Evolutionary conservation across 495 filamentous ascomycete genomes (phyloP).

Genomic region (Trichoderma reesei): DNA sequence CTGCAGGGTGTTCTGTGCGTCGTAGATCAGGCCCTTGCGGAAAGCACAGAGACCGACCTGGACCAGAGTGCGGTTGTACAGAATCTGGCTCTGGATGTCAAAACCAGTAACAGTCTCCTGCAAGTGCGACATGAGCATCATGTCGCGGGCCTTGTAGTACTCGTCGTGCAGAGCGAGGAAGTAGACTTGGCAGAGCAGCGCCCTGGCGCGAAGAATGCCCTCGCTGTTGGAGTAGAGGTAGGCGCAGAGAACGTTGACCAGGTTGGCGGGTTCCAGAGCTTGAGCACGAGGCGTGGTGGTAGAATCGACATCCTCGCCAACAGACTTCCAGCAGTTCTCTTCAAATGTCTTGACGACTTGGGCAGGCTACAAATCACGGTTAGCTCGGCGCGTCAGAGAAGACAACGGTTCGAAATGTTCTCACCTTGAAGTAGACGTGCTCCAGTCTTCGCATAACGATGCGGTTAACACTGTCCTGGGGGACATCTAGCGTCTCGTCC

Average conservation of each 20-base stretch:
- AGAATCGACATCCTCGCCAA: conserved; percentile 64
- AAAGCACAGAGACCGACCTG: conserved; percentile 98
- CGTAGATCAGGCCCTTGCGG: conserved; percentile 91
- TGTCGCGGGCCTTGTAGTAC: conserved; percentile 93
- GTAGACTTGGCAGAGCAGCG: conserved; percentile 97
- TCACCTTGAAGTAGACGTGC: conserved; percentile 95
- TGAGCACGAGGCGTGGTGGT: conserved; percentile 63
- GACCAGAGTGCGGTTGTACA: conserved; percentile 96
- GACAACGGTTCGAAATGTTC: conserved; percentile 12
- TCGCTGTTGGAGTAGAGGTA: conserved; percentile 91
- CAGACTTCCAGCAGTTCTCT: conserved; percentile 80
- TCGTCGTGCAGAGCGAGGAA: conserved; percentile 94
- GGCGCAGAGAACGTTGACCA: conserved; percentile 83
- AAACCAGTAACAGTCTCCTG: conserved; percentile 93
- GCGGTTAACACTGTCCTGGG: conserved; percentile 79
- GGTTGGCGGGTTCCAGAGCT: conserved; percentile 52
- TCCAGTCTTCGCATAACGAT: conserved; percentile 89
- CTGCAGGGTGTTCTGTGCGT: conserved; percentile 90
- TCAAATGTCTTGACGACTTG: conserved; percentile 89
- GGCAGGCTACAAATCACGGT: conserved; percentile 47
- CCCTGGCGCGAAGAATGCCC: conserved; percentile 88
- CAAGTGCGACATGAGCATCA: conserved; percentile 99
- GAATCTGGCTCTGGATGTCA: conserved; percentile 92
- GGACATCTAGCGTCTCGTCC: conserved; percentile 57
- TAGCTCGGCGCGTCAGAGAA: background rate